Evolutionary conservation across 352 stramenopile species (phyloP).

Genomic region (Globisporangium sylvaticum): DNA sequence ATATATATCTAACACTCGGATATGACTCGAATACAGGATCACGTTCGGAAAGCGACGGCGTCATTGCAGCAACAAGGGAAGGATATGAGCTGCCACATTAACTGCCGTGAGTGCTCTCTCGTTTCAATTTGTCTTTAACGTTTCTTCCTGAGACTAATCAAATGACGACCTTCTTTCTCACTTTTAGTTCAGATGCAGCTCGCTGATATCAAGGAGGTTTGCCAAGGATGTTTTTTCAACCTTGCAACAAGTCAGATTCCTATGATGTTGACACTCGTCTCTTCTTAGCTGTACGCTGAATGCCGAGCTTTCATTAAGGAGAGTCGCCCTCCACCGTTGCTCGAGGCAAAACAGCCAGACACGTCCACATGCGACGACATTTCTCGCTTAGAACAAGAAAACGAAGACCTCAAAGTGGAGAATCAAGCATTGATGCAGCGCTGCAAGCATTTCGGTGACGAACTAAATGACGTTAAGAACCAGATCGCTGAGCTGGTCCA

Average conservation of each 20-base stretch:
- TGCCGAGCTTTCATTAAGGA: slow-evolving; percentile 10
- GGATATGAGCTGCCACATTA: slow-evolving; percentile 16
- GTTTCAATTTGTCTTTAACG: not conserved
- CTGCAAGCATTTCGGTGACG: slow-evolving; percentile 15
- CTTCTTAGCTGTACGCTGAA: slow-evolving; percentile 6
- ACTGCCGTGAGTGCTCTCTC: slow-evolving; percentile 15
- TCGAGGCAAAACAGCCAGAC: not conserved
- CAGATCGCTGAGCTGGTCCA: slow-evolving; percentile 8
- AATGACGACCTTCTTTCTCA: not conserved
- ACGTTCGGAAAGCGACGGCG: slow-evolving; percentile 15
- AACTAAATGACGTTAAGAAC: slow-evolving; percentile 4
- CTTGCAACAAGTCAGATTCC: not conserved
- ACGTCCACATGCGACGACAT: not conserved
- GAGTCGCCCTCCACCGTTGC: not conserved
- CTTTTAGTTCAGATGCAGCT: slow-evolving; percentile 4
- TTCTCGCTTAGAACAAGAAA: not conserved
- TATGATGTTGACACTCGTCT: not conserved
- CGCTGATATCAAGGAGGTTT: slow-evolving; percentile 9
- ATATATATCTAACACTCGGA: not conserved
- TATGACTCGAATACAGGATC: slow-evolving; percentile 10
- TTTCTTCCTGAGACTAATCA: not conserved
- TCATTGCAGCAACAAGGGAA: slow-evolving; percentile 17
- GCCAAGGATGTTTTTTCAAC: not conserved
- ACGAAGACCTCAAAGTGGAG: slow-evolving; percentile 1
- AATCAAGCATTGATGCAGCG: slow-evolving; percentile 5